Evolutionary conservation across 2,329 filamentous ascomycete species (phyloP), one percentile per base, ranked within the genome.

Genomic region (Fusarium torreyae): DNA sequence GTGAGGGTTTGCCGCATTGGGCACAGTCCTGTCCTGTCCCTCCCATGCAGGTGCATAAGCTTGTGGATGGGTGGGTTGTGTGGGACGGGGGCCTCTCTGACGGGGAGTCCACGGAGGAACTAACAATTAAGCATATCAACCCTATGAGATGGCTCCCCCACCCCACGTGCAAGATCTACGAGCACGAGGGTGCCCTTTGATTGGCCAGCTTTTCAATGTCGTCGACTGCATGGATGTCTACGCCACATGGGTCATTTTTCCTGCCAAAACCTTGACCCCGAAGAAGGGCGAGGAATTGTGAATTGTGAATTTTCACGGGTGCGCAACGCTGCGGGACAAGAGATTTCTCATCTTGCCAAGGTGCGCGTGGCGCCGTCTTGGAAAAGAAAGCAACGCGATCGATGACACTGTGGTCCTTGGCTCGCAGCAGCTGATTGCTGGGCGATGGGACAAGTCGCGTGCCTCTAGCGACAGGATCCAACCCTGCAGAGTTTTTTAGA

Each of bases 61-160:
- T 39, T 9, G 33, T 42, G 15, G 9, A 26, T 20, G 24, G 17
- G 13, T 26, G 55, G n/a, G 56, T 55, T 31, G 33, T 3, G 18
- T 43, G 24, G 38, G 17, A 13, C 22, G 22, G 22, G 22, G 22
- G 22, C 22, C 28, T 60, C 14, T 9, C 5, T 18, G 11, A 7
- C 2, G 18, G 28, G 28, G 28, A 11, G 28, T 5, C 28, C 22
- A 40, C 26, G 34, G 38, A 7, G 17, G 17, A 14, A 55, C 67
- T 70, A 51, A 20, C 51, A 63, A 43, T 69, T 70, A 70, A 70
- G 67, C 67, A 70, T 69, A 65, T 57, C 22, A 63, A 53, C 49
- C 67, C 67, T 64, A 60, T 70, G 63, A 68, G 31, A 50, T 51
- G 42, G 42, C 38, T 10, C 10, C 5, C 48, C 44, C n/a, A 43